These are phyloP conservation scores for Boletus insuetus DNA, from an alignment of 768 basidiomycete genomes.

Conservation along the genomic window DNA sequence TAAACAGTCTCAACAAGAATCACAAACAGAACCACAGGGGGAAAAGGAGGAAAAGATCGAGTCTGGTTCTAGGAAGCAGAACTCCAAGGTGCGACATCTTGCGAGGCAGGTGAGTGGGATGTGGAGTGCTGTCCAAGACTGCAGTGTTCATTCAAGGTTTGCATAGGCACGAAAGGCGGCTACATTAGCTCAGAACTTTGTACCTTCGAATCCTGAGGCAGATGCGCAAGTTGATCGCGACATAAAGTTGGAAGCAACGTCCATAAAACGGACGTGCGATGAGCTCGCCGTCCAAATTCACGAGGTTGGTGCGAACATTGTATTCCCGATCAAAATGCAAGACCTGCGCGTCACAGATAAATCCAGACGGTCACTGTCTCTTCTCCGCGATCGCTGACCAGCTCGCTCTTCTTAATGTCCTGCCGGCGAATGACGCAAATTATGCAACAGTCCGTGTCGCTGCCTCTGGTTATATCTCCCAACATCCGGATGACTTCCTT, in stretches of 20 bases:
- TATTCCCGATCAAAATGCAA: slow-evolving; percentile 1
- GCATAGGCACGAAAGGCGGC: slow-evolving; percentile 71
- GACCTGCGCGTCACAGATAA: slow-evolving; percentile 55
- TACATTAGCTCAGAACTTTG: slow-evolving; percentile 50
- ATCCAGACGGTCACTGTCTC: slow-evolving; percentile 94
- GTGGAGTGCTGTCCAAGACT: not conserved
- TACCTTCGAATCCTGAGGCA: slow-evolving; percentile 53
- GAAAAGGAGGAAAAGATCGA: slow-evolving; percentile 21
- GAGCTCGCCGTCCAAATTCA: slow-evolving; percentile 61
- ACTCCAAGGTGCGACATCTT: slow-evolving; percentile 60
- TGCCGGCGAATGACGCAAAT: slow-evolving; percentile 56
- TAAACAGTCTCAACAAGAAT: slow-evolving; percentile 45
- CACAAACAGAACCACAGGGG: slow-evolving; percentile 42
- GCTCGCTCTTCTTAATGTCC: slow-evolving; percentile 65
- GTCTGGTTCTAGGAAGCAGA: slow-evolving; percentile 42
- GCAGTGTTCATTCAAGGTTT: not conserved
- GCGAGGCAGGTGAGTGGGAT: slow-evolving; percentile 62
- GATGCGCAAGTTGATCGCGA: slow-evolving; percentile 62
- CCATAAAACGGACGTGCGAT: slow-evolving; percentile 63
- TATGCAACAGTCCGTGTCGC: slow-evolving; percentile 60
- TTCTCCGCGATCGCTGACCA: slow-evolving; percentile 95
- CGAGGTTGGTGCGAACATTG: slow-evolving; percentile 46
- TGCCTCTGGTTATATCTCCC: slow-evolving; percentile 78
- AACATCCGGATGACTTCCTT: slow-evolving; percentile 86
- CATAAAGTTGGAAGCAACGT: slow-evolving; percentile 63